Evolutionary conservation across 805 yeast species (phyloP), one percentile per base, ranked within the genome.

Genomic region (Komagataella ulmi): DNA sequence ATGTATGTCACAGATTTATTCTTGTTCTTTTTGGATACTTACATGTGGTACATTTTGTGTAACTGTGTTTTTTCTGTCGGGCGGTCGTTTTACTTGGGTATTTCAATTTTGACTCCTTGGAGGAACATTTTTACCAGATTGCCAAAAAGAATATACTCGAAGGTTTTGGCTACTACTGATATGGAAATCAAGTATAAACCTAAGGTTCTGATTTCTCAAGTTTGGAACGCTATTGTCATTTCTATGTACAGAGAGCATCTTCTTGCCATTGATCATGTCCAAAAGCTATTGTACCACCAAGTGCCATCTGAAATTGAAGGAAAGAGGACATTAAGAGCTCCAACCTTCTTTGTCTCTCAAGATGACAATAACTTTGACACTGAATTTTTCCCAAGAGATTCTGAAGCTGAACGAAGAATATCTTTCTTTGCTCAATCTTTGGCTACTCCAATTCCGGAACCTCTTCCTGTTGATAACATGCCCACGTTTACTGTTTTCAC

Each of bases 211-310:
- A 91, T 93, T 62, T 89, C 97, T 46, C 99, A 93, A 75, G 91
- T 95, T 61, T 93, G 99, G 99, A 93, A 93, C 67, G 99, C 99
- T 52, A 86, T 93, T 70, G 95, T 93, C 58, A 93, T 93, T 61
- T 91, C 99, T 54, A 93, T 93, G 99, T 95, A 93, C 83, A 88
- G 99, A 76, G 99, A 93, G 73, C 99, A 93, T 70, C 76, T 93
- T 69, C 74, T 93, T 60, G 98, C 99, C 24, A 91, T 95, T 69
- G 99, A 93, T 69, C 99, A 93, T 67, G 99, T 93, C 57, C 99
- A 93, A 74, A 91, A 88, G 74, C 79, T 93, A 69, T 79, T 93
- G 59, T 93, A 93, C 71, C 99, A 93, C 69, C 99, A 93, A 77
- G 98, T 93, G 64, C 98, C 99, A 52, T 84, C 95, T 55, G 98